A percentile compares a stretch with the other conserved stretches of the same genome.
Conservation (phyloP, 805 yeast genomes). For the Lachancea sp. region DNA sequence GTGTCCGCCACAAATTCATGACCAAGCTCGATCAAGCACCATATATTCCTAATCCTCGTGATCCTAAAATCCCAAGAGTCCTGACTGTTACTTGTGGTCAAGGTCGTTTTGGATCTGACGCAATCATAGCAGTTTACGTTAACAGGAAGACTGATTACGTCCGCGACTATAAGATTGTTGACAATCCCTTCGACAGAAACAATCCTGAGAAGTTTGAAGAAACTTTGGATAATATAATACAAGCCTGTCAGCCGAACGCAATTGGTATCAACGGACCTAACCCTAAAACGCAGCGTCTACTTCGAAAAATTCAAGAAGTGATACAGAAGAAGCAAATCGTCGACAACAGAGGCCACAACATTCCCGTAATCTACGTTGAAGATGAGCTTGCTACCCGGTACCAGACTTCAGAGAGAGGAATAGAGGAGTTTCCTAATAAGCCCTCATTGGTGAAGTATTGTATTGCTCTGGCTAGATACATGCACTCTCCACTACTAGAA, state of each 20-base stretch:
- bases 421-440: slow-evolving; percentile 74
- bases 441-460: slow-evolving; percentile 76
- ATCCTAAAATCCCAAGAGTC: slow-evolving; percentile 81
- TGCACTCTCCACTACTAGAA: slow-evolving; percentile 89
- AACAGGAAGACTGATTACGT: slow-evolving; percentile 76
- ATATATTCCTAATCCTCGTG: slow-evolving; percentile 70
- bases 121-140: slow-evolving; percentile 73
- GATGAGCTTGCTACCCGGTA: slow-evolving; percentile 90
- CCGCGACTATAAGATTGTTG: slow-evolving; percentile 72
- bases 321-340: slow-evolving; percentile 52
- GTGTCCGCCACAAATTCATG: slow-evolving; percentile 63
- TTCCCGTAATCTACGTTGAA: slow-evolving; percentile 74
- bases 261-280: slow-evolving; percentile 86
- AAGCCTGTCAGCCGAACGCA: slow-evolving; percentile 74
- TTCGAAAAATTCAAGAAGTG: slow-evolving; percentile 48
- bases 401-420: slow-evolving; percentile 72
- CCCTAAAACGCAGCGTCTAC: slow-evolving; percentile 59
- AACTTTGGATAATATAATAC: slow-evolving; percentile 53
- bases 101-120: slow-evolving; percentile 75
- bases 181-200: slow-evolving; percentile 46
- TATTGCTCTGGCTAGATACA: slow-evolving; percentile 83
- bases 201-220: slow-evolving; percentile 59
- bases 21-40: slow-evolving; percentile 89
- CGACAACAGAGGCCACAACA: slow-evolving; percentile 47
- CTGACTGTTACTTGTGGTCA: slow-evolving; percentile 79